Conservation (phyloP, 257 asterid species). For the Solanum clarkiae region DNA sequence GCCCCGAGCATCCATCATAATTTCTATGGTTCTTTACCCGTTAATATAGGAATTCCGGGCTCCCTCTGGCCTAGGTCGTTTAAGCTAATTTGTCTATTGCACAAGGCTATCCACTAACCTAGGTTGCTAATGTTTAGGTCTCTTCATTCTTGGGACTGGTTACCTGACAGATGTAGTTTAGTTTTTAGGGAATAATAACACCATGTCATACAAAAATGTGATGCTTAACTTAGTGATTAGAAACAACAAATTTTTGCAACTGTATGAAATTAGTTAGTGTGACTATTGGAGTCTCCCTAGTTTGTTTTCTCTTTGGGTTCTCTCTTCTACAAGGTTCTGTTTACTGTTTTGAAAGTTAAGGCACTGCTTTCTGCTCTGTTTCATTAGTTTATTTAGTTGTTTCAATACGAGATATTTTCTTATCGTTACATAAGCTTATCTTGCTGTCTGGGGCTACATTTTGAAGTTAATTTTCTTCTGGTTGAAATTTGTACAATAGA, state of each 20-base stretch:
- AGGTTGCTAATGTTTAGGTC: not conserved
- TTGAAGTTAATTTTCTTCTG: constrained; percentile 34
- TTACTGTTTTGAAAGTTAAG: not conserved
- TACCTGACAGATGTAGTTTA: not conserved
- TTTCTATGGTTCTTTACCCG: not conserved
- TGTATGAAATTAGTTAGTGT: not conserved
- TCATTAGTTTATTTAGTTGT: not conserved
- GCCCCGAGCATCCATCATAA: not conserved
- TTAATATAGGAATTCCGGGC: not conserved
- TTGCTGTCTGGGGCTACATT: constrained; percentile 8
- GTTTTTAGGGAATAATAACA: not conserved
- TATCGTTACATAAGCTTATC: constrained; percentile 5
- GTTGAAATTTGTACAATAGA: constrained; percentile 41
- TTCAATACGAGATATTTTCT: constrained; percentile 11
- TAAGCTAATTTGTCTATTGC: not conserved
- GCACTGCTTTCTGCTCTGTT: not conserved
- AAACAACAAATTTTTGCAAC: not conserved
- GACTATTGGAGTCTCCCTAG: not conserved
- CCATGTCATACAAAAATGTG: not conserved
- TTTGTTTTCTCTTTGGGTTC: not conserved
- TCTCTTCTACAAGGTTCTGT: not conserved
- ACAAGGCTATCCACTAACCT: not conserved
- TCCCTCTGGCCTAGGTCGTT: not conserved
- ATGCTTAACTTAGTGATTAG: not conserved
- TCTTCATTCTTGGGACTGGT: not conserved